phyloP scores from a whole-genome alignment of 2,329 filamentous ascomycete species.

The Penicillium freii region DNA sequence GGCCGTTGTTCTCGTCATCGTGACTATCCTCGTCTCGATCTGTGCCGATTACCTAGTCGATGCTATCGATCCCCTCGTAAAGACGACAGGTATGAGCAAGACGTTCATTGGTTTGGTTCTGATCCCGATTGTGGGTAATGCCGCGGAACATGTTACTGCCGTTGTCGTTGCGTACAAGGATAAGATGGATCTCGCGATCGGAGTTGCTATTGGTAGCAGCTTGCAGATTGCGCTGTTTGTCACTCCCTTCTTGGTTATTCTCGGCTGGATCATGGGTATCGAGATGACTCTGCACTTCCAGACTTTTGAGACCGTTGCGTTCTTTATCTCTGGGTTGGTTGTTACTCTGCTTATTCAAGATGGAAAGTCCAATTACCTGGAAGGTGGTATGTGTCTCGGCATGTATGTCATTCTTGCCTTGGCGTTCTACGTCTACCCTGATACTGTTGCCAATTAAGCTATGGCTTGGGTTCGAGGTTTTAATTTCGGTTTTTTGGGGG shows the following conservation, averaged over 20 bases:
- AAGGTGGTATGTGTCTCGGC: conserved; percentile 69
- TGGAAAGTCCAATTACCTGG: conserved; percentile 79
- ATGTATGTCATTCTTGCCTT: conserved; percentile 52
- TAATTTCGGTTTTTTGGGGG: not conserved
- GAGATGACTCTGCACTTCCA: conserved; percentile 79
- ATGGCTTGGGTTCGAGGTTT: not conserved
- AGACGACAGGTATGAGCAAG: conserved; percentile 69
- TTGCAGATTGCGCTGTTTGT: conserved; percentile 81
- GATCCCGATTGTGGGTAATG: conserved; percentile 77
- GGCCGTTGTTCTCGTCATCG: conserved; percentile 62
- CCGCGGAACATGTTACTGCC: conserved; percentile 77
- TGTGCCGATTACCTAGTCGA: conserved; percentile 77
- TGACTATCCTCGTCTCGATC: conserved; percentile 68
- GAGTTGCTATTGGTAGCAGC: conserved; percentile 76
- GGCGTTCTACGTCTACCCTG: conserved; percentile 51
- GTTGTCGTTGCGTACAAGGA: conserved; percentile 75
- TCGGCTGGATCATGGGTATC: conserved; percentile 72
- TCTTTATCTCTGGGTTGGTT: conserved; percentile 71
- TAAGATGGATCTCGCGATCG: conserved; percentile 67
- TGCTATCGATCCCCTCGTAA: conserved; percentile 70
- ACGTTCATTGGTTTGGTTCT: conserved; percentile 78
- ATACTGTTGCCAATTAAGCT: conserved; percentile 29
- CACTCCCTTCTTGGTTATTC: conserved; percentile 74
- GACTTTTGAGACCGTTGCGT: conserved; percentile 74
- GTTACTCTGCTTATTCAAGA: conserved; percentile 74